phyloP scores from a whole-genome alignment of 371 early-diverging fungal species.

The Mortierella sp. region DNA sequence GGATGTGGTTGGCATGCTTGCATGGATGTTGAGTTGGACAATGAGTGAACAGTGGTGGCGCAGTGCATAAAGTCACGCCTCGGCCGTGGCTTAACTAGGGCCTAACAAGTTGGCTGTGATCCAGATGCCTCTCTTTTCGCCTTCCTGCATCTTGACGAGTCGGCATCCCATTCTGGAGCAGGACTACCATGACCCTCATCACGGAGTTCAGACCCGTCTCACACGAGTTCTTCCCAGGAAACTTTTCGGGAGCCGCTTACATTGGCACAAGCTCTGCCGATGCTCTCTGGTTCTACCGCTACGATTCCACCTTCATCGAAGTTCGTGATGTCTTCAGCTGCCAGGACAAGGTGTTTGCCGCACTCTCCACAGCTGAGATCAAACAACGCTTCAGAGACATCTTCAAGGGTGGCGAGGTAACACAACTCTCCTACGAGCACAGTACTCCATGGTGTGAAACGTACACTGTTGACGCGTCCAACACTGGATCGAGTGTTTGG shows the following conservation, averaged over 20 bases:
- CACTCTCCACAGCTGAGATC: slow-evolving; percentile 39
- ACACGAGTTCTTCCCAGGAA: slow-evolving; percentile 44
- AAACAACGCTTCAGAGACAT: slow-evolving; percentile 29
- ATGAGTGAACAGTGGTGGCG: too few relatives aligned
- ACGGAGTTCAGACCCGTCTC: slow-evolving; percentile 51
- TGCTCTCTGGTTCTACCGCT: slow-evolving; percentile 52
- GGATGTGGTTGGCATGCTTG: too few relatives aligned
- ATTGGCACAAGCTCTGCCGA: slow-evolving; percentile 41
- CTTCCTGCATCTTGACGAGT: background rate
- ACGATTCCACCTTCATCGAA: slow-evolving; percentile 44
- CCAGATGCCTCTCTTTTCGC: background rate
- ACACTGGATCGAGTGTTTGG: background rate
- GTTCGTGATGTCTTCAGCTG: slow-evolving; percentile 50
- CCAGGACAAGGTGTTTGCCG: slow-evolving; percentile 48
- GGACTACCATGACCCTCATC: slow-evolving; percentile 28
- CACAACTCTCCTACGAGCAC: too few relatives aligned
- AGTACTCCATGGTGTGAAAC: background rate
- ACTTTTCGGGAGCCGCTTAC: slow-evolving; percentile 45
- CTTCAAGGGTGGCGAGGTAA: slow-evolving; percentile 30
- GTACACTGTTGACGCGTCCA: background rate
- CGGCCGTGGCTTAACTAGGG: too few relatives aligned
- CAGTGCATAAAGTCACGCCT: too few relatives aligned
- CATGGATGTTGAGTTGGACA: too few relatives aligned
- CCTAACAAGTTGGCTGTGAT: too few relatives aligned
- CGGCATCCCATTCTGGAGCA: background rate